Conservation (phyloP, 2,329 filamentous ascomycete species). For the Penicillium palitans region DNA sequence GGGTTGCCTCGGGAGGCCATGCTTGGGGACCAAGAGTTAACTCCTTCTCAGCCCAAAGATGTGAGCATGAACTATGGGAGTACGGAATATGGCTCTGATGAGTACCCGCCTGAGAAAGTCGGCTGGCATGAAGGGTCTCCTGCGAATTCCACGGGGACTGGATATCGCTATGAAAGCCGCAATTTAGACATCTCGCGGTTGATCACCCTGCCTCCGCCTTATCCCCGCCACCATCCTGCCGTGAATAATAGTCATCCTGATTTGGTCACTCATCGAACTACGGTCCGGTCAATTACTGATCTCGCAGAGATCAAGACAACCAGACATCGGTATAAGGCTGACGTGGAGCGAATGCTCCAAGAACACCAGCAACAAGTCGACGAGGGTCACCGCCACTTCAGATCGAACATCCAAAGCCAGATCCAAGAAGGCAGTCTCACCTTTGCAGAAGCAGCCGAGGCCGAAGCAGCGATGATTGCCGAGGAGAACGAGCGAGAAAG, state of each 20-base stretch:
- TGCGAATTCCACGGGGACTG: conserved; percentile 20
- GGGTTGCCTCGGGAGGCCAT: conserved; percentile 76
- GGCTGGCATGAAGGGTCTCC: conserved; percentile 55
- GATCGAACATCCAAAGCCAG: conserved; percentile 73
- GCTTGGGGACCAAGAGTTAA: conserved; percentile 60
- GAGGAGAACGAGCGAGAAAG: conserved; percentile 71
- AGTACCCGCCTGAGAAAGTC: conserved; percentile 66
- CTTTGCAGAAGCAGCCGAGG: conserved; percentile 78
- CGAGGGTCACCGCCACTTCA: conserved; percentile 65
- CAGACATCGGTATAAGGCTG: conserved; percentile 53
- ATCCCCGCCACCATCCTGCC: conserved; percentile 90
- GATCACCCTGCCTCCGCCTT: conserved; percentile 88
- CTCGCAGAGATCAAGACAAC: conserved; percentile 69
- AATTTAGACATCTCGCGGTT: conserved; percentile 86
- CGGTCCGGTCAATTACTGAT: conserved; percentile 72
- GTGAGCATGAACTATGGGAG: conserved; percentile 26
- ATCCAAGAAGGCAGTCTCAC: conserved; percentile 75
- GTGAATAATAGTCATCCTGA: conserved; percentile 95
- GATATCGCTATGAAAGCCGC: conserved; percentile 42
- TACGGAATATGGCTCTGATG: conserved; percentile 51
- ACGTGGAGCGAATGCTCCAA: conserved; percentile 58
- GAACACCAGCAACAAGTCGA: conserved; percentile 53
- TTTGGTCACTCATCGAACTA: conserved; percentile 71
- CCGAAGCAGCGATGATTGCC: conserved; percentile 71
- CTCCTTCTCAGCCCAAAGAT: conserved; percentile 28